Evolutionary conservation across 768 basidiomycete genomes (phyloP).

Genomic region (Pholiota molesta): DNA sequence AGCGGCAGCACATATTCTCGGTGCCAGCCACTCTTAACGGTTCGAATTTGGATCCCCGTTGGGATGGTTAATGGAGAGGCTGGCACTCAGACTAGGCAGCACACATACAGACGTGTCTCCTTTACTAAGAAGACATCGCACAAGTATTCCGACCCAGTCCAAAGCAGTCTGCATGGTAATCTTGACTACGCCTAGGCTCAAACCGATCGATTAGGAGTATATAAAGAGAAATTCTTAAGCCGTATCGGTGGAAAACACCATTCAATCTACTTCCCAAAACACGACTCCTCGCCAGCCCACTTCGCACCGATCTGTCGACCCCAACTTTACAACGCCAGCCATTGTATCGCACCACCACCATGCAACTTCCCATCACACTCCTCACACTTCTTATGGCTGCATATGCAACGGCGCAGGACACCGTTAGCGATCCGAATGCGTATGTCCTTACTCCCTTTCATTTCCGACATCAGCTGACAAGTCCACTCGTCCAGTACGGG

Average conservation of each 20-base stretch:
- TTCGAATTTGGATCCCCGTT: not conserved
- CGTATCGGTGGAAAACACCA: not conserved
- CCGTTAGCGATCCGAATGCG: not conserved
- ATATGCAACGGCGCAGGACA: constrained; percentile 6
- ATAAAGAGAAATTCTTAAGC: not conserved
- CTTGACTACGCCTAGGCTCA: not conserved
- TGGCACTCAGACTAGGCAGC: too few relatives aligned
- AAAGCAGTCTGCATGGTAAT: not conserved
- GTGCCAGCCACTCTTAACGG: too few relatives aligned
- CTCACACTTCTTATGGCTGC: not conserved
- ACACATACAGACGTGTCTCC: not conserved
- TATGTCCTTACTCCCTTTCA: not conserved
- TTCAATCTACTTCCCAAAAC: not conserved
- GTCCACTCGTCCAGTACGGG: not conserved
- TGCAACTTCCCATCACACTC: constrained; percentile 3
- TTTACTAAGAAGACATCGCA: not conserved
- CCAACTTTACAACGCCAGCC: not conserved
- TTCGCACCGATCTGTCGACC: not conserved
- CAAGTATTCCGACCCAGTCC: not conserved
- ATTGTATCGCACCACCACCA: not conserved
- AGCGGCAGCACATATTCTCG: not conserved
- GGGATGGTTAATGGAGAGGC: too few relatives aligned
- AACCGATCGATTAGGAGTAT: not conserved
- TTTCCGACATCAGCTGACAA: not conserved
- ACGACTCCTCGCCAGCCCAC: too few relatives aligned